These are phyloP conservation scores for Debaryomyces singareniensis DNA, from an alignment of 1,139 yeast genomes.

Conservation along the genomic window DNA sequence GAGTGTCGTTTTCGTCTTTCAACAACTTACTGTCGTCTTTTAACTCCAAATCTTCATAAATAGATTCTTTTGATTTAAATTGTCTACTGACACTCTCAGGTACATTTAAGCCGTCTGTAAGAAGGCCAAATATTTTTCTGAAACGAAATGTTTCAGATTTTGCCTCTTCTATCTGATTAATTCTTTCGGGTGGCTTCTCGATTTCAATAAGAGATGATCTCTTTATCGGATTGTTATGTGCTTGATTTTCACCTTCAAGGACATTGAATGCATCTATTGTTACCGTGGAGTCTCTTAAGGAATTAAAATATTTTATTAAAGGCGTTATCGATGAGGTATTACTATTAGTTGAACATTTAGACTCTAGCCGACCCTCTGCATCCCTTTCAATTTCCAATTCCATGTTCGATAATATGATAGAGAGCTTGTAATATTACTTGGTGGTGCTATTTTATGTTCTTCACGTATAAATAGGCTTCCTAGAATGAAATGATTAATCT, in stretches of 20 bases:
- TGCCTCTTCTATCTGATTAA: no score
- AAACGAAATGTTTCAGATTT: background rate
- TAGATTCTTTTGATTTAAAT: conserved; percentile 3
- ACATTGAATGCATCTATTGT: background rate
- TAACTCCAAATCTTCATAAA: background rate
- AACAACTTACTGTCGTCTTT: background rate
- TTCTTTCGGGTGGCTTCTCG: no score
- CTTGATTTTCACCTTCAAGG: background rate
- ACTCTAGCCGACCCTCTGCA: conserved; percentile 1
- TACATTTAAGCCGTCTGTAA: conserved; percentile 1
- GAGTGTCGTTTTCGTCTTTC: background rate
- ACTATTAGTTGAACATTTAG: background rate
- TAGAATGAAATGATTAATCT: no score
- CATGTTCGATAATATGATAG: no score
- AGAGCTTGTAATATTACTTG: no score
- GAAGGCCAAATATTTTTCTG: background rate
- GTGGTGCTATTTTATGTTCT: no score
- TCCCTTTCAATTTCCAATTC: no score
- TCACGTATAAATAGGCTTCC: no score
- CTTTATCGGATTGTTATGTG: background rate
- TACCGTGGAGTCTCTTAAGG: conserved; percentile 3
- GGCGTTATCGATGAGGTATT: conserved; percentile 2
- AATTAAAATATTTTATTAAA: conserved; percentile 6
- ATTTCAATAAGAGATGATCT: no score
- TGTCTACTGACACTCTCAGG: conserved; percentile 1